A percentile compares a stretch with the other conserved stretches of the same genome.
Evolutionary conservation across 306 rosid genomes (phyloP).

Genomic region (Inga leiocalycina): DNA sequence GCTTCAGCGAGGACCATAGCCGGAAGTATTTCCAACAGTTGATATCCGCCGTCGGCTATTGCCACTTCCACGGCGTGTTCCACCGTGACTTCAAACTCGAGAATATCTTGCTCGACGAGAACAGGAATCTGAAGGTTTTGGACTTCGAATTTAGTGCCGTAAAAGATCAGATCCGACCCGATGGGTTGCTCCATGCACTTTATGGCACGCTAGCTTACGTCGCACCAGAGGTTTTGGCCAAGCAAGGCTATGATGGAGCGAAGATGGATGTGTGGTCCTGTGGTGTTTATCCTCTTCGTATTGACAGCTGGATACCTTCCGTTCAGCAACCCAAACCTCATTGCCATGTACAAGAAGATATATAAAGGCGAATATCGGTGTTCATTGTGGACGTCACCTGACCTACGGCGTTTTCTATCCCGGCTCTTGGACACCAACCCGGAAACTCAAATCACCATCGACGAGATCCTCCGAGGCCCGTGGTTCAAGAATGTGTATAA

Average conservation of each 20-base stretch:
- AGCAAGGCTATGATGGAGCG: conserved; percentile 5
- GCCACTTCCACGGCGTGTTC: conserved; percentile 49
- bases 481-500: conserved; percentile 47
- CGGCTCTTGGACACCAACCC: conserved; percentile 41
- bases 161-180: conserved; percentile 44
- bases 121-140: conserved; percentile 42
- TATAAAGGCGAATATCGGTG: conserved; percentile 50
- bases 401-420: conserved; percentile 34
- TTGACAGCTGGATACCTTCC: conserved; percentile 36
- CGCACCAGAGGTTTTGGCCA: conserved; percentile 49
- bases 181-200: conserved; percentile 50
- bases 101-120: conserved; percentile 47
- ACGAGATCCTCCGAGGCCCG: conserved; percentile 43
- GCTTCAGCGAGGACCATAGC: too few species aligned
- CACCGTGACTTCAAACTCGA: conserved; percentile 56
- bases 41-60: conserved; percentile 8
- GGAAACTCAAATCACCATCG: conserved; percentile 43
- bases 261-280: too few species aligned
- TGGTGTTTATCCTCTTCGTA: too few species aligned
- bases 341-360: conserved; percentile 46
- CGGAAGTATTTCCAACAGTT: too few species aligned
- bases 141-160: conserved; percentile 55
- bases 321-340: conserved; percentile 47
- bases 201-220: conserved; percentile 59
- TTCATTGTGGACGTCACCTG: conserved; percentile 51